Conservation (phyloP, 2,329 filamentous ascomycete genomes). For the Botrytis paeoniae region DNA sequence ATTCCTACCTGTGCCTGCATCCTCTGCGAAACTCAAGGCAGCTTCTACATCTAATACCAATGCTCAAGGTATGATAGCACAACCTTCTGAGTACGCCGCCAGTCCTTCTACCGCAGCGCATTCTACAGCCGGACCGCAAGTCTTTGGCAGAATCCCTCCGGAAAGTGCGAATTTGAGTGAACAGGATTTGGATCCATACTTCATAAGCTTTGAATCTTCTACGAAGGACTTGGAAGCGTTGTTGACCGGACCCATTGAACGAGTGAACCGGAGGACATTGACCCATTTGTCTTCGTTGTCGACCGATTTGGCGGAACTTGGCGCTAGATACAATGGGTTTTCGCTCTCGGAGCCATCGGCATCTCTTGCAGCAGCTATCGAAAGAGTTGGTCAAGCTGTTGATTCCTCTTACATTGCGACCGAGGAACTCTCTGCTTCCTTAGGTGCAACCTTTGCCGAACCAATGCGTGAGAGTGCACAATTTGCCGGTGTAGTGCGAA, state of each 20-base stretch:
- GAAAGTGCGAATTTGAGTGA: slow-evolving; percentile 74
- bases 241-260: slow-evolving; percentile 91
- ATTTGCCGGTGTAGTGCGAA: slow-evolving; percentile 90
- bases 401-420: slow-evolving; percentile 96
- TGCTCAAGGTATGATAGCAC: slow-evolving; percentile 51
- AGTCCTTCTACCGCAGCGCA: slow-evolving; percentile 54
- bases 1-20: slow-evolving; percentile 81
- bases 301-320: slow-evolving; percentile 85
- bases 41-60: slow-evolving; percentile 41
- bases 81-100: slow-evolving; percentile 50
- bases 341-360: slow-evolving; percentile 89
- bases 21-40: slow-evolving; percentile 77
- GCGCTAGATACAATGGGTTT: slow-evolving; percentile 95
- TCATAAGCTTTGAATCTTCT: slow-evolving; percentile 86
- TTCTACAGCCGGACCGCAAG: slow-evolving; percentile 55
- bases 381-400: slow-evolving; percentile 89
- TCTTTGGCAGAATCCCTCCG: slow-evolving; percentile 79
- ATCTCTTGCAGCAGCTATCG: slow-evolving; percentile 86
- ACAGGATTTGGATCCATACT: slow-evolving; percentile 92
- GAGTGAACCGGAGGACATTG: slow-evolving; percentile 86
- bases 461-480: slow-evolving; percentile 98
- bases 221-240: slow-evolving; percentile 88
- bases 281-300: slow-evolving; percentile 81
- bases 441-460: slow-evolving; percentile 94
- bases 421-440: slow-evolving; percentile 78